Evolutionary conservation across 176 grass and related monocot species (phyloP).

Genomic region (Juncus inflexus): DNA sequence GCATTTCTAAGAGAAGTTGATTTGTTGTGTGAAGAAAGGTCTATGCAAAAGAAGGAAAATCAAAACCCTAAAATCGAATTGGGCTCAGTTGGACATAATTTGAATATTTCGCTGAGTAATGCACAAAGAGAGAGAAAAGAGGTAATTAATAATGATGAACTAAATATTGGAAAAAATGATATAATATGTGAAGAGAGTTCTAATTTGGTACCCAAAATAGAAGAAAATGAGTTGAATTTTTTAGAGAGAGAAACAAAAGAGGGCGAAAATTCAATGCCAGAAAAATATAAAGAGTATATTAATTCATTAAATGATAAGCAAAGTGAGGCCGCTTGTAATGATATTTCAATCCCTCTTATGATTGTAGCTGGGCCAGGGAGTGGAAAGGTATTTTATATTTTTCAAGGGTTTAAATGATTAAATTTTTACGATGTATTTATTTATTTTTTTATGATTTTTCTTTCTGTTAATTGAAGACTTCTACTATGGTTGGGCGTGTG

Average conservation of each 20-base stretch:
- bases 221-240: slow-evolving; percentile 10
- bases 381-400: slow-evolving; percentile 56
- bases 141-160: slow-evolving; percentile 4
- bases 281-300: slow-evolving; percentile 77
- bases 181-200: neutral
- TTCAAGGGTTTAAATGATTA: slow-evolving; percentile 11
- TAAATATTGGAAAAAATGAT: neutral
- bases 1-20: slow-evolving; percentile 25
- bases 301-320: slow-evolving; percentile 66
- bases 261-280: slow-evolving; percentile 42
- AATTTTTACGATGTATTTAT: neutral
- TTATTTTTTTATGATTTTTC: neutral
- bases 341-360: slow-evolving; percentile 73
- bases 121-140: neutral
- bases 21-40: slow-evolving; percentile 29
- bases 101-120: slow-evolving; percentile 13
- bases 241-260: slow-evolving; percentile 20
- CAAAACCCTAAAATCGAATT: slow-evolving; percentile 11
- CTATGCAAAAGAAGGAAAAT: slow-evolving; percentile 31
- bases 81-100: neutral
- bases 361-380: slow-evolving; percentile 84
- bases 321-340: slow-evolving; percentile 72
- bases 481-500: slow-evolving; percentile 91
- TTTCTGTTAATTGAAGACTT: slow-evolving; percentile 53
- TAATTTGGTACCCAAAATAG: neutral